Conservation (phyloP, 2,329 filamentous ascomycete species). For the Thelonectria olida region DNA sequence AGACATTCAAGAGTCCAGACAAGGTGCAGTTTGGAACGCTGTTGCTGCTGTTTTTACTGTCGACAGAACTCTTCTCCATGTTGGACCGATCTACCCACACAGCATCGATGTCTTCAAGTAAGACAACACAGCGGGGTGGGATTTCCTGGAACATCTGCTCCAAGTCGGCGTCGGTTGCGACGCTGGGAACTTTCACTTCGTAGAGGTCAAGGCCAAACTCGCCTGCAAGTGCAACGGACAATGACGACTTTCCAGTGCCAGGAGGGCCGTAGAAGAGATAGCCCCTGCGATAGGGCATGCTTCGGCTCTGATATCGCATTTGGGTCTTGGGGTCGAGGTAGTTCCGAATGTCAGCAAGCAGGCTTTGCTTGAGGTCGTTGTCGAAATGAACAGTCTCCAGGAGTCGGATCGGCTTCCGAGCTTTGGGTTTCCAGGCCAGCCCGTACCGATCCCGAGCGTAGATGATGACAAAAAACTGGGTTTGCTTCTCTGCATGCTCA, state of each 20-base stretch:
- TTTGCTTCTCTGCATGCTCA: conserved; percentile 57
- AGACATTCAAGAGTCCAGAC: conserved; percentile 73
- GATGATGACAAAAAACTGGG: conserved; percentile 61
- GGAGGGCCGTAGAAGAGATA: conserved; percentile 73
- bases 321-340: conserved; percentile 59
- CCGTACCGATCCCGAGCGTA: conserved; percentile 57
- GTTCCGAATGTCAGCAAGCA: conserved; percentile 60
- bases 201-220: conserved; percentile 62
- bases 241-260: conserved; percentile 67
- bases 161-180: conserved; percentile 59
- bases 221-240: conserved; percentile 62
- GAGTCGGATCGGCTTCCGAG: conserved; percentile 57
- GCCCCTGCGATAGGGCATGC: conserved; percentile 53
- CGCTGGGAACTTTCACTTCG: conserved; percentile 57
- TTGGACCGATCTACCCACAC: conserved; percentile 43
- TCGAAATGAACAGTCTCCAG: conserved; percentile 63
- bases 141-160: conserved; percentile 62
- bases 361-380: conserved; percentile 53
- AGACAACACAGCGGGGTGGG: conserved; percentile 61
- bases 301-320: conserved; percentile 69
- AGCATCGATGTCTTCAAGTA: conserved; percentile 65
- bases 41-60: conserved; percentile 21
- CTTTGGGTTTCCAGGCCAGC: conserved; percentile 58
- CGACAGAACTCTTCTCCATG: conserved; percentile 25
- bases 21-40: conserved; percentile 55